phyloP scores from a whole-genome alignment of 176 grass and related monocot species.

The Hsuehochloa calcarea region DNA sequence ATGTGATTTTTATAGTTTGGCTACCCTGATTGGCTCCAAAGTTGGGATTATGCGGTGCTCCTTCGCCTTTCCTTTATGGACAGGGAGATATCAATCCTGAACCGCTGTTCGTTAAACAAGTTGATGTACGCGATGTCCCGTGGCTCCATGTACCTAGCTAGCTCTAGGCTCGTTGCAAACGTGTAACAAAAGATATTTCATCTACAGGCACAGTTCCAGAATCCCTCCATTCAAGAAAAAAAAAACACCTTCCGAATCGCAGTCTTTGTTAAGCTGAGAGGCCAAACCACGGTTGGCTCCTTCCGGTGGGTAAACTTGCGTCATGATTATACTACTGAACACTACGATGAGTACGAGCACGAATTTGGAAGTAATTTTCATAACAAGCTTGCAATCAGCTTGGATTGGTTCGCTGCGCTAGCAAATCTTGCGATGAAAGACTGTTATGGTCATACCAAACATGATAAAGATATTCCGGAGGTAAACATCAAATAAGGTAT shows the following conservation, averaged over 20 bases:
- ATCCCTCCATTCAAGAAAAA: no score
- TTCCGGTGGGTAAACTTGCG: no score
- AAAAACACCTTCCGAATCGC: no score
- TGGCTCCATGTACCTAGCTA: no score
- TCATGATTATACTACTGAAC: no score
- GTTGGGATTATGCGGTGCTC: not conserved
- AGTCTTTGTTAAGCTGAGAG: not conserved
- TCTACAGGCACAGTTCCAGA: not conserved
- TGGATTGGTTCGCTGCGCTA: not conserved
- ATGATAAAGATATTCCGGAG: not conserved
- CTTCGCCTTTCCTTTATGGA: not conserved
- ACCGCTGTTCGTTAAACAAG: no score
- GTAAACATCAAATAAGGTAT: not conserved
- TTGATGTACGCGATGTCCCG: not conserved
- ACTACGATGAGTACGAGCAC: not conserved
- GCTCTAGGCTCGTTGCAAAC: not conserved
- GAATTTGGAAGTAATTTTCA: not conserved
- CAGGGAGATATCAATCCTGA: no score
- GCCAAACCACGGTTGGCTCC: not conserved
- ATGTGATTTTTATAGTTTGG: slow-evolving; percentile 16
- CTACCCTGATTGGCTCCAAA: not conserved
- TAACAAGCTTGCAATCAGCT: not conserved
- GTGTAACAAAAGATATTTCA: not conserved
- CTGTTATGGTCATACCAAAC: not conserved
- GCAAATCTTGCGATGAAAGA: not conserved